Percentiles rank a stretch among this genome's conserved stretches.
These are phyloP conservation scores for Lodderomyces pseudojiufengensis DNA, from an alignment of 1,139 yeast genomes.

Conservation along the genomic window DNA sequence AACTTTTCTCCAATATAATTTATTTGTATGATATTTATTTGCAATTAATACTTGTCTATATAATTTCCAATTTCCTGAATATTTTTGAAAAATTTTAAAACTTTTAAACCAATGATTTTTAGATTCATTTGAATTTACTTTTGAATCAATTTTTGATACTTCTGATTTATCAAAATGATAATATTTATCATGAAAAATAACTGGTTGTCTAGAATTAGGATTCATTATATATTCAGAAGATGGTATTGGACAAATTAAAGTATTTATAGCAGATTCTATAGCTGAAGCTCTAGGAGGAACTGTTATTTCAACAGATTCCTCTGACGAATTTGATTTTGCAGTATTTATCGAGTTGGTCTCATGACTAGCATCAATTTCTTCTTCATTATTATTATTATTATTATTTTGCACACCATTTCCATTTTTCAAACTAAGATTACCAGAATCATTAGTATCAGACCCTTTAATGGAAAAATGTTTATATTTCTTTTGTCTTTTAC, in stretches of 20 bases:
- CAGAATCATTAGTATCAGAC: slow-evolving; percentile 12
- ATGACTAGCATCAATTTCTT: too few species aligned
- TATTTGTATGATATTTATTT: slow-evolving; percentile 69
- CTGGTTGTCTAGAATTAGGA: slow-evolving; percentile 46
- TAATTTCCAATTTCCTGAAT: slow-evolving; percentile 28
- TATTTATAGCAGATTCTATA: slow-evolving; percentile 41
- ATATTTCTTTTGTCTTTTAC: slow-evolving; percentile 22
- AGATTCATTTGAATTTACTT: slow-evolving; percentile 9
- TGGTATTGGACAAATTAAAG: slow-evolving; percentile 45
- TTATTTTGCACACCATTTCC: background rate
- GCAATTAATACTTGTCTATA: slow-evolving; percentile 77
- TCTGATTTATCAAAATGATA: slow-evolving; percentile 70
- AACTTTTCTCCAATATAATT: slow-evolving; percentile 87
- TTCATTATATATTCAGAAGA: slow-evolving; percentile 28
- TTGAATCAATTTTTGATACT: slow-evolving; percentile 1
- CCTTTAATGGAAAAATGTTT: slow-evolving; percentile 28
- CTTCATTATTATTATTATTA: slow-evolving; percentile 9
- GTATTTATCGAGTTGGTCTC: background rate
- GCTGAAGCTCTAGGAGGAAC: slow-evolving; percentile 47
- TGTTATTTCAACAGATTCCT: slow-evolving; percentile 15
- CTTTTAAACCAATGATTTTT: slow-evolving; percentile 10
- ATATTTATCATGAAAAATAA: slow-evolving; percentile 75
- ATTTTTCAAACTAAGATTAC: background rate
- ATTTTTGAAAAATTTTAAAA: slow-evolving; percentile 12
- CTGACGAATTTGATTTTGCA: background rate